Conservation (phyloP, 2,329 filamentous ascomycete genomes). For the Incumbomyces delicatus region DNA sequence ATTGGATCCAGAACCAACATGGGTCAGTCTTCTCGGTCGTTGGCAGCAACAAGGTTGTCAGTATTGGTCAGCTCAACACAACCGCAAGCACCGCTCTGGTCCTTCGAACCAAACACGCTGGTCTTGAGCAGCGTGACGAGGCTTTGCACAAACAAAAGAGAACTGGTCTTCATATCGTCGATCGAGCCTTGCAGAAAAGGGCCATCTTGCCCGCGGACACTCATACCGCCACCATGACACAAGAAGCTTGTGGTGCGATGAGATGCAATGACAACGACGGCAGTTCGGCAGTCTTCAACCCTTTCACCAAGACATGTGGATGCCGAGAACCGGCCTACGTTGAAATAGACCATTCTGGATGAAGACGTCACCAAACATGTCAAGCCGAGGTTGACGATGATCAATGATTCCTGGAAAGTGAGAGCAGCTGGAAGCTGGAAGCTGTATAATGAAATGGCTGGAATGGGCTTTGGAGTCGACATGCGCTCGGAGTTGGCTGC, state of each 20-base stretch:
- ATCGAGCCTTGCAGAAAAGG: constrained; percentile 12
- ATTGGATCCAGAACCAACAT: constrained; percentile 16
- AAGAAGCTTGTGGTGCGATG: constrained; percentile 18
- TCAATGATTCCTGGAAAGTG: too few relatives aligned
- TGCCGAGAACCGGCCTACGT: constrained; percentile 13
- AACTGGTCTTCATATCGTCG: background rate
- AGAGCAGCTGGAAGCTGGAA: too few relatives aligned
- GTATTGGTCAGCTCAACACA: constrained; percentile 17
- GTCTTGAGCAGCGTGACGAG: constrained; percentile 8
- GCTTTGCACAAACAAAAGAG: background rate
- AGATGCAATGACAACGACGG: constrained; percentile 14
- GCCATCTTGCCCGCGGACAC: constrained; percentile 10
- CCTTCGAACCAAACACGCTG: constrained; percentile 9
- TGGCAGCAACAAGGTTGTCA: constrained; percentile 16
- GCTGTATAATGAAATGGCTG: too few relatives aligned
- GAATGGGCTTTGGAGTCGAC: too few relatives aligned
- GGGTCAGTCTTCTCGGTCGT: constrained; percentile 16
- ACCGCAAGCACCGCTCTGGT: constrained; percentile 12
- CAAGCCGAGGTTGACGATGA: background rate
- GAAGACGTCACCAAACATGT: background rate
- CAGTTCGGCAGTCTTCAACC: constrained; percentile 16
- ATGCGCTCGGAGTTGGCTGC: too few relatives aligned
- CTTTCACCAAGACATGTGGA: constrained; percentile 17
- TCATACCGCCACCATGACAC: constrained; percentile 15
- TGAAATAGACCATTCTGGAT: constrained; percentile 12